Base-by-base conservation (phyloP, 768 basidiomycete species). In the Suillus discolor region DNA sequence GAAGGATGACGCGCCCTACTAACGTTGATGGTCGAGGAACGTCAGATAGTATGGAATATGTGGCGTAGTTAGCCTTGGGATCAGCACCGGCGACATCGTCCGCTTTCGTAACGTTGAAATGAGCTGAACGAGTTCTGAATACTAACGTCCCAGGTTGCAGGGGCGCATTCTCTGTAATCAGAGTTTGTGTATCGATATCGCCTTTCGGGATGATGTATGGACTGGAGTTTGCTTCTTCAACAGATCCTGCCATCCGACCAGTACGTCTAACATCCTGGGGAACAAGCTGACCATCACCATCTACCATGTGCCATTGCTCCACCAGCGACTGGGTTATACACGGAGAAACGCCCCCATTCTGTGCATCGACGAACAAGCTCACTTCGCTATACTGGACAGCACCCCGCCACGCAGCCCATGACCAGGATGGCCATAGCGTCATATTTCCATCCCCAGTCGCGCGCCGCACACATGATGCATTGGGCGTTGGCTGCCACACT, bases 381-480 rank as follows among this genome's bases (percentile, higher is more conserved):
- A 28, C 39, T 25, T 41, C 57, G n/a, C 8, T 62, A 34, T 66
- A 66, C 23, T 15, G 53, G 16, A 68, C 61, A 11, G 69, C 71
- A 45, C 73, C 73, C 31, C 55, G 68, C 73, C 72, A 73, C 2
- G 69, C 72, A 6, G 73, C 65, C 69, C 72, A 73, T 16, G 73
- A 71, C 72, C 72, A 73, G 18, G 73, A 73, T 6, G 71, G 72
- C 63, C 66, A 74, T 34, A 15, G 28, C 1, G 65, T n/a, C 44
- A 18, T 28, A 23, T 31, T 39, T 2, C 28, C 13, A 42, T 57
- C 16, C 16, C 45, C 38, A 2, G 8, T n/a, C 31, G 49, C 53
- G 2, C 72, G 73, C 7, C 69, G 65, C 4, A 60, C 39, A 49
- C 66, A 65, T 4, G 51, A 16, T 7, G 62, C 16, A 39, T 65